Evolutionary conservation across 1,284 basidiomycete species (phyloP), one percentile per base, ranked within the genome.

Genomic region (Exsudoporus floridanus): DNA sequence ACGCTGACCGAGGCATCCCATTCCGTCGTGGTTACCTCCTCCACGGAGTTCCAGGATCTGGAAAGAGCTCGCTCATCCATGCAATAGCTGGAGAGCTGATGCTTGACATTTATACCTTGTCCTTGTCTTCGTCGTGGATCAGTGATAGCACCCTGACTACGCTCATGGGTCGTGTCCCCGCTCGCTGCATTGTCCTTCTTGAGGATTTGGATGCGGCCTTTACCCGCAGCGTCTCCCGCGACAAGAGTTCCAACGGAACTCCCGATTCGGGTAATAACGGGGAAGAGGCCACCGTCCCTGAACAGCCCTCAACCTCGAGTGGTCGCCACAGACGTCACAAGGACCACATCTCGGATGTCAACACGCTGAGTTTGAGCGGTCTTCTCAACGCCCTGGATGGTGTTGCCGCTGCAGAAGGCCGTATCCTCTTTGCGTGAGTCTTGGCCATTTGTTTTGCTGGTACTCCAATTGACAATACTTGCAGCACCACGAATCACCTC

Each of bases 201-300:
- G 91, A 94, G 65, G 91, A 94, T 65, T 77, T 92, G 43, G 88
- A 92, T 60, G 89, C 89, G 0, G 89, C 89, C 0, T 91, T 92
- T 67, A 87, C 86, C 10, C 78, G 88, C 53, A 87, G 83, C 57
- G 81, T 83, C 4, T 77, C 76, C 10, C 80, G 88, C 41, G 81
- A 83, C 59, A 77, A 77, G 55, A 74, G 69, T 53, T 74, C 76
- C 5, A 78, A 69, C 25, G 76, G 70, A 56, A 77, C 66, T 42
- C 73, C 78, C 10, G 74, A 76, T 53, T 69, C 74, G 35, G 61
- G 70, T 33, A 74, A 69, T 33, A 68, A 64, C 46, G 65, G 67
- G 23, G 70, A 72, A 12, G 72, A 75, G 33, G 67, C 60, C 9
- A 70, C 73, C 16, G 57, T 54, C 18, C 50, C 62, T 4, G 69